These are phyloP conservation scores for Boletus barrowsii DNA, from an alignment of 768 basidiomycete species.

Conservation along the genomic window DNA sequence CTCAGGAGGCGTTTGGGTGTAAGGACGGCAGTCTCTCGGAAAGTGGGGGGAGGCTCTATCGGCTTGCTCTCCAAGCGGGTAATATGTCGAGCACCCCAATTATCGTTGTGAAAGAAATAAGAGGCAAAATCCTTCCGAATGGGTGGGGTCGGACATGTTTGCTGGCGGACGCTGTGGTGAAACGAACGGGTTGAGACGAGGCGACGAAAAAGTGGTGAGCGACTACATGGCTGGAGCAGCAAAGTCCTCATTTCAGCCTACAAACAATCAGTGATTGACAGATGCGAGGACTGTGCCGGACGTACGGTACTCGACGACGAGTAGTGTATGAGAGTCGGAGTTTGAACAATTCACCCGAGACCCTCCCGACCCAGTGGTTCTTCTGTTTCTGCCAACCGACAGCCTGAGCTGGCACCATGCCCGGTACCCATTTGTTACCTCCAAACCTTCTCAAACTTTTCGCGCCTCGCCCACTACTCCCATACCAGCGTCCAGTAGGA, in stretches of 20 bases:
- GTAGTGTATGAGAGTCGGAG: conserved; percentile 23
- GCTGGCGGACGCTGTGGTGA: background rate
- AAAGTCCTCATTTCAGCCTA: conserved; percentile 20
- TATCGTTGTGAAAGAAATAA: conserved; percentile 63
- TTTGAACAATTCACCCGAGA: conserved; percentile 24
- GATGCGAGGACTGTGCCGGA: background rate
- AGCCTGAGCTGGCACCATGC: conserved; percentile 33
- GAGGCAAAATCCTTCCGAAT: conserved; percentile 39
- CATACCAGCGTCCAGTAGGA: conserved; percentile 82
- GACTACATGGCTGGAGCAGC: conserved; percentile 12
- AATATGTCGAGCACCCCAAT: conserved; percentile 39
- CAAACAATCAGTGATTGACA: background rate
- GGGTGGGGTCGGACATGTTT: background rate
- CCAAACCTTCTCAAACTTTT: conserved; percentile 97
- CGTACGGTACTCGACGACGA: conserved; percentile 1
- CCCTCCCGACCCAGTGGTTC: background rate
- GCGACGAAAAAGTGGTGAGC: conserved; percentile 8
- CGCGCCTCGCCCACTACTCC: conserved; percentile 86
- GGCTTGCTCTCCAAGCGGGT: conserved; percentile 11
- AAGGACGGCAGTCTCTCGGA: conserved; percentile 40
- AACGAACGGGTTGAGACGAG: conserved; percentile 5
- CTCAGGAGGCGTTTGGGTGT: conserved; percentile 53
- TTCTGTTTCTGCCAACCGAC: conserved; percentile 8
- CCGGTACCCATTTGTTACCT: conserved; percentile 85
- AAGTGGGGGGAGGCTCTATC: conserved; percentile 23